These are phyloP conservation scores for Talaromyces ruber DNA, from an alignment of 495 filamentous ascomycete genomes.

Conservation along the genomic window DNA sequence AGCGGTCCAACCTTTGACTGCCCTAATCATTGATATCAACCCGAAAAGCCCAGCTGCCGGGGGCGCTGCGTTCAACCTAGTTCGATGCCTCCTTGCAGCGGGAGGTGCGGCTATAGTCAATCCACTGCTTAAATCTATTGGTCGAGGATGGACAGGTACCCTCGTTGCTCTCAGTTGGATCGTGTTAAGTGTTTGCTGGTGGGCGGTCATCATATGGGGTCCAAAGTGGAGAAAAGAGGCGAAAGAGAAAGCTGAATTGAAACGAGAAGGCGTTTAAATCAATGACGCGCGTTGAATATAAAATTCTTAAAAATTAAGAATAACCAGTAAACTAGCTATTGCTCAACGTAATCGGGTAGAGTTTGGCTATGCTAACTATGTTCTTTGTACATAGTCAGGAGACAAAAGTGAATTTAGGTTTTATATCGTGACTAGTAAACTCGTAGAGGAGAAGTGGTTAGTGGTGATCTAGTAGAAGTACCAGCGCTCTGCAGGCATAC, in stretches of 20 bases:
- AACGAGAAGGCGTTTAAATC: not conserved
- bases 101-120: slow-evolving; percentile 28
- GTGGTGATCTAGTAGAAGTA: no score
- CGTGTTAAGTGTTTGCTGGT: slow-evolving; percentile 20
- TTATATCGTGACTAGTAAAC: no score
- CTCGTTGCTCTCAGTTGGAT: slow-evolving; percentile 27
- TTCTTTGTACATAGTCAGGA: no score
- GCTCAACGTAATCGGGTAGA: no score
- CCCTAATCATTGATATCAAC: slow-evolving; percentile 39
- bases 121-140: slow-evolving; percentile 34
- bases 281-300: no score
- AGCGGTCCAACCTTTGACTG: slow-evolving; percentile 23
- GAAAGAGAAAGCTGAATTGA: slow-evolving; percentile 1
- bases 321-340: no score
- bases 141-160: slow-evolving; percentile 39
- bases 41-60: slow-evolving; percentile 30
- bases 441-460: no score
- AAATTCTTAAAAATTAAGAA: no score
- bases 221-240: slow-evolving; percentile 26
- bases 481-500: no score
- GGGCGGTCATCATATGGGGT: slow-evolving; percentile 25
- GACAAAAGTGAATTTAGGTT: no score
- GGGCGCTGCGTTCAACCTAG: slow-evolving; percentile 38
- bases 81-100: slow-evolving; percentile 35
- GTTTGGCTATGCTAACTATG: no score